Percentiles rank a stretch among this genome's conserved stretches.
Conservation (phyloP, 306 rosid species). For the Vicia faba region DNA sequence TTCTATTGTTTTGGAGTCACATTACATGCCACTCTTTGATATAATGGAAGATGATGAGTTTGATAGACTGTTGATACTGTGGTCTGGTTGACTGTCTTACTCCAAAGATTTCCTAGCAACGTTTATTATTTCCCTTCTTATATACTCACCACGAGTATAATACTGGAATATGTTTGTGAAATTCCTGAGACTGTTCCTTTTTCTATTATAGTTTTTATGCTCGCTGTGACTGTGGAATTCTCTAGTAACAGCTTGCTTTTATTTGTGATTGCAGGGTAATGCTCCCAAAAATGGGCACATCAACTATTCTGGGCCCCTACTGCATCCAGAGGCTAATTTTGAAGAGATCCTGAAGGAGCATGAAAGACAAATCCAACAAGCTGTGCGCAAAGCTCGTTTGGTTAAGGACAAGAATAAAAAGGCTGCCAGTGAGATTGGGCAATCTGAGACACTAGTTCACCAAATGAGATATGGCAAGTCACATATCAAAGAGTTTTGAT, state of each 20-base stretch:
- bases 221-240: slow-evolving; percentile 27
- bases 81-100: slow-evolving; percentile 21
- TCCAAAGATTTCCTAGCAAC: slow-evolving; percentile 11
- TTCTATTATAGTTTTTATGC: background rate
- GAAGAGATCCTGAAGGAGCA: slow-evolving; percentile 84
- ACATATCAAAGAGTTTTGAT: slow-evolving; percentile 33
- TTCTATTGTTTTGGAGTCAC: slow-evolving; percentile 15
- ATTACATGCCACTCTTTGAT: slow-evolving; percentile 1
- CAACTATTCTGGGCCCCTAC: slow-evolving; percentile 75
- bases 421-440: slow-evolving; percentile 43
- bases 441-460: slow-evolving; percentile 56
- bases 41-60: slow-evolving; percentile 15
- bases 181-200: slow-evolving; percentile 21
- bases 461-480: slow-evolving; percentile 42
- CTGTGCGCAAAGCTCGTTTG: slow-evolving; percentile 72
- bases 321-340: slow-evolving; percentile 60
- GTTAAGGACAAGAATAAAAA: slow-evolving; percentile 55
- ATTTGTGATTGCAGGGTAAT: slow-evolving; percentile 46
- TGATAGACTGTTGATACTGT: slow-evolving; percentile 26
- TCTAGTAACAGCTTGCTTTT: slow-evolving; percentile 29
- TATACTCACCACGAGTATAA: background rate
- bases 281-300: slow-evolving; percentile 50
- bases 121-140: background rate
- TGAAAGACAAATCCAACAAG: slow-evolving; percentile 71
- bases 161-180: slow-evolving; percentile 15